Conservation (phyloP, 2,329 filamentous ascomycete species). For the Colletotrichum tabaci region DNA sequence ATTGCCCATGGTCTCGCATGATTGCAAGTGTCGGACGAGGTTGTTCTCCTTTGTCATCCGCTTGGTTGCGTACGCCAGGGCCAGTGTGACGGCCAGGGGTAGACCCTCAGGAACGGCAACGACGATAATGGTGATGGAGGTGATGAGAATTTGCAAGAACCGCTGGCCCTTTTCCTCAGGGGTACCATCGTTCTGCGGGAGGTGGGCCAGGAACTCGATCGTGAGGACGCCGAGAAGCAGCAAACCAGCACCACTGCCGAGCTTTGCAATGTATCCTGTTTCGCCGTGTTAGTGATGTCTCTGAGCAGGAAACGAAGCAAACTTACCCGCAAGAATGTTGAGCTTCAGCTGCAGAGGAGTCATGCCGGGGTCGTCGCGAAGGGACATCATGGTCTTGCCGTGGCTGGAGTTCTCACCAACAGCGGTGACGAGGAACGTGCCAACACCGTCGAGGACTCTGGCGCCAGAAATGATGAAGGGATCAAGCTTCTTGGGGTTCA, state of each 20-base stretch:
- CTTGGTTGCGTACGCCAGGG: slow-evolving; percentile 74
- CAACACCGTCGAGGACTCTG: slow-evolving; percentile 71
- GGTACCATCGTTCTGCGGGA: slow-evolving; percentile 57
- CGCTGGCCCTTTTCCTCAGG: slow-evolving; percentile 63
- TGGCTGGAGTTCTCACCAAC: slow-evolving; percentile 44
- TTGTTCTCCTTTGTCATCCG: slow-evolving; percentile 76
- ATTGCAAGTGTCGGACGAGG: slow-evolving; percentile 70
- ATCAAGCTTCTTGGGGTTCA: slow-evolving; percentile 70
- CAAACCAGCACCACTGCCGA: slow-evolving; percentile 44
- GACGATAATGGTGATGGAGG: slow-evolving; percentile 68
- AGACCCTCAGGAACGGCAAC: slow-evolving; percentile 74
- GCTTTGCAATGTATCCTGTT: slow-evolving; percentile 45
- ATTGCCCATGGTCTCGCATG: slow-evolving; percentile 76
- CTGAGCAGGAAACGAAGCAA: too few species aligned
- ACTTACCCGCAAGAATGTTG: slow-evolving; percentile 44
- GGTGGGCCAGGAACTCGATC: slow-evolving; percentile 43
- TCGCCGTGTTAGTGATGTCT: background rate
- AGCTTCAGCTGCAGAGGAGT: slow-evolving; percentile 45
- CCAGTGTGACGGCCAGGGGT: slow-evolving; percentile 73
- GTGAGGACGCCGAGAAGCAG: slow-evolving; percentile 43
- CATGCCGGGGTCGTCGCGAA: slow-evolving; percentile 44
- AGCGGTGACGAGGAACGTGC: slow-evolving; percentile 44
- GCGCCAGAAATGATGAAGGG: slow-evolving; percentile 88
- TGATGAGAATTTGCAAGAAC: slow-evolving; percentile 62
- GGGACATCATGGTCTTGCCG: slow-evolving; percentile 45